Base-by-base conservation (phyloP, 805 yeast genomes). In the Saturnispora diversa region DNA sequence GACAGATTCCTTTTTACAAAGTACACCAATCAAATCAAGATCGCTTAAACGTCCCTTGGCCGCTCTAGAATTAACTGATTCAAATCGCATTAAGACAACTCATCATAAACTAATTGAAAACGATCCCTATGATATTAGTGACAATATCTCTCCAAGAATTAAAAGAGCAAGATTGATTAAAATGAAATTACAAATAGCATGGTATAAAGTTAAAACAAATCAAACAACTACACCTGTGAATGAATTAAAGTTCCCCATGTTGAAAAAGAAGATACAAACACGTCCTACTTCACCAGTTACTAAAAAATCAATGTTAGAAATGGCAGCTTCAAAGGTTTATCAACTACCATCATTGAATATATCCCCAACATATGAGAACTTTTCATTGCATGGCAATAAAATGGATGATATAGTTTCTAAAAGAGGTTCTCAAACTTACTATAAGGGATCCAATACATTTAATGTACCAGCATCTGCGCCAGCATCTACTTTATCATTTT, bases 131-230 rank as follows among this genome's bases (percentile, higher is more conserved):
- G 40, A 41, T 23, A 23, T 31, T 3, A 32, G 39, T 17, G 25
- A 26, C 6, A 32, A 46, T 11, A 31, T 43, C 7, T 48, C 60
- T 19, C 60, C 59, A 39, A 45, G 52, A 24, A 44, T 53, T 42
- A 50, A 57, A 49, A 55, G 64, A 26, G 72, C 70, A 5, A 53
- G 68, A 36, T 63, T 61, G 48, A 60, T 74, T 44, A 67, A 69
- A 48, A 56, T 68, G 43, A 65, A 75, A 46, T 55, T 74, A 19
- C 69, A 70, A 48, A 50, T 73, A 36, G 80, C 80, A 2, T 70
- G 70, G 49, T 74, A 66, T 53, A 74, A 73, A 50, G 66, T 68
- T 31, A 63, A 63, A 41, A 72, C 77, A 1, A 65, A 71, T 46
- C 77, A 73, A 51, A 58, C 60, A 1, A 50, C 52, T 6, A 59